Conservation (phyloP, 2,329 filamentous ascomycete genomes). For the Calonectria hongkongensis region DNA sequence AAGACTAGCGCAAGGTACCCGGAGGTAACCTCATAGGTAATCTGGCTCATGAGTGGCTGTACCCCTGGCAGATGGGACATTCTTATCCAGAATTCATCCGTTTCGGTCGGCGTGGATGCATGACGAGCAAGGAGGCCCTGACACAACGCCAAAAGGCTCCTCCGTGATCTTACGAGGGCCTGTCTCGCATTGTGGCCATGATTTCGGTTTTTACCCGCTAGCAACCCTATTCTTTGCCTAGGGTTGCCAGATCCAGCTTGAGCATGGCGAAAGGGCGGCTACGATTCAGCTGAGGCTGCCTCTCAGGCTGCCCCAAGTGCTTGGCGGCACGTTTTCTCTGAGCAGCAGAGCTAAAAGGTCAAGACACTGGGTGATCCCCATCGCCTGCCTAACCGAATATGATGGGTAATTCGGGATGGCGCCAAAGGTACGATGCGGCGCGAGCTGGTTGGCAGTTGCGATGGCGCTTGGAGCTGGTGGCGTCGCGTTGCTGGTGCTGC, state of each 20-base stretch:
- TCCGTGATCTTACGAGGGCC: constrained; percentile 32
- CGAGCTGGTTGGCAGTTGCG: constrained; percentile 11
- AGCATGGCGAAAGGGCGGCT: not conserved
- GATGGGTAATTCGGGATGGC: not conserved
- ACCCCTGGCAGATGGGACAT: constrained; percentile 33
- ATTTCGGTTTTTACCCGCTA: constrained; percentile 28
- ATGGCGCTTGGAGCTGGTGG: constrained; percentile 23
- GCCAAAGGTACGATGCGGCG: constrained; percentile 21
- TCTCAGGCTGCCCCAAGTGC: not conserved
- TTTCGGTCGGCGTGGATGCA: constrained; percentile 21
- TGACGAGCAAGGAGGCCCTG: constrained; percentile 20
- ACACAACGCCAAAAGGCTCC: constrained; percentile 20
- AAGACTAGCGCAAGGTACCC: constrained; percentile 50
- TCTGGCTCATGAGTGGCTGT: constrained; percentile 39
- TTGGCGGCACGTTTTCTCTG: constrained; percentile 12
- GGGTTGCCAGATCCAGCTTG: constrained; percentile 7
- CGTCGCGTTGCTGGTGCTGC: constrained; percentile 25
- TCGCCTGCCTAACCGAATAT: not conserved
- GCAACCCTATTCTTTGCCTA: constrained; percentile 16
- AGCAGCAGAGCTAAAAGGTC: not conserved
- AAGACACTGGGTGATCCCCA: constrained; percentile 4
- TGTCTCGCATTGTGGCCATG: constrained; percentile 35
- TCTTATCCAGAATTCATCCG: constrained; percentile 25
- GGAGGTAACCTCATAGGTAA: constrained; percentile 41
- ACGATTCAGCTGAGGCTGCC: constrained; percentile 23